Evolutionary conservation across 495 filamentous ascomycete genomes (phyloP).

Genomic region (Aspergillus homomorphus): DNA sequence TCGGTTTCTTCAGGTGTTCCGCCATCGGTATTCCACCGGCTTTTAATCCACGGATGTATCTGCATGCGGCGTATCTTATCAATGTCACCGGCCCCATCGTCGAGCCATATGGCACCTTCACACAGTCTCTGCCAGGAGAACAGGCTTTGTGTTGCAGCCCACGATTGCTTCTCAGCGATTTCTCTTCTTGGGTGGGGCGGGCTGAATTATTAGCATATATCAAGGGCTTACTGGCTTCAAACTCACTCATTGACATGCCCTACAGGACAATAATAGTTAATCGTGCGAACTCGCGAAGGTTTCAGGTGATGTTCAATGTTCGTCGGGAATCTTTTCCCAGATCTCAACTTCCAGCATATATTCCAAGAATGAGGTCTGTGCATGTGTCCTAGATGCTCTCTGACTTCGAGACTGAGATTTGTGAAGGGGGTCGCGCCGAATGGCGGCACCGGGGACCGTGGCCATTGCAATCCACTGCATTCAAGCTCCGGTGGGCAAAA

Average conservation of each 20-base stretch:
- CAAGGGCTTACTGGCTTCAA: not conserved
- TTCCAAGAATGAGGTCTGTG: not conserved
- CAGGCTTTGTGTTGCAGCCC: not conserved
- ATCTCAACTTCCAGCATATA: not conserved
- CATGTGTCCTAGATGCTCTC: not conserved
- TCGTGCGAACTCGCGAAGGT: not conserved
- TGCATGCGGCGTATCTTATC: not conserved
- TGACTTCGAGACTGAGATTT: not conserved
- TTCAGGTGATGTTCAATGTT: not conserved
- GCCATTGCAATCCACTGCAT: not conserved
- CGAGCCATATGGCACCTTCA: not conserved
- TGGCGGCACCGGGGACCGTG: not conserved
- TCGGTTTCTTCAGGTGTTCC: not conserved
- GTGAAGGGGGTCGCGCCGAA: not conserved
- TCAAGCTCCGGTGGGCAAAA: not conserved
- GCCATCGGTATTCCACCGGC: not conserved
- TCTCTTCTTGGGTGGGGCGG: not conserved
- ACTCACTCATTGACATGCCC: not conserved
- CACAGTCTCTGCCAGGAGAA: not conserved
- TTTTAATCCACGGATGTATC: not conserved
- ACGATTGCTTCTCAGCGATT: not conserved
- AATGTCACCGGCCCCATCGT: not conserved
- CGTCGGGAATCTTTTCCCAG: not conserved
- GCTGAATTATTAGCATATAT: not conserved
- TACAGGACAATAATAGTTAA: too few relatives aligned